Base-by-base conservation (phyloP, 441 rosid species). In the Erodium texanum region DNA sequence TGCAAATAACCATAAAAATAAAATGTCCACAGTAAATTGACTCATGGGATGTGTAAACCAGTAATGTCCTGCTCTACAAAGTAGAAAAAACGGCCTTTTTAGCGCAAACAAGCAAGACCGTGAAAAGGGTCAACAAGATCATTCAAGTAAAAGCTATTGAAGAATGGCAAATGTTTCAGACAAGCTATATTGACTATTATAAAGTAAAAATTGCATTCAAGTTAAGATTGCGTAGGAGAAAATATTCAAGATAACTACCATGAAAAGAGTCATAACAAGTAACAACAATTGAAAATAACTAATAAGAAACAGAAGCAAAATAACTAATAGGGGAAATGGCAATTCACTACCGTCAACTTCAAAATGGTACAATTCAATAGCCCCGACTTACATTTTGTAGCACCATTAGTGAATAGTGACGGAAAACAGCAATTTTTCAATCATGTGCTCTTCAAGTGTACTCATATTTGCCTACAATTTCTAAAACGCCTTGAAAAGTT, bases 231-330 rank as follows among this genome's bases (percentile, higher is more conserved):
- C 11, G 19, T 15, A 22, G 36, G 36, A 15, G 18, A 24, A 59
- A 24, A 4, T 61, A 61, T 1, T 61, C 9, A 1, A 61, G 64
- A 61, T 52, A 24, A 61, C 64, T 24, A 61, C 34, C 64, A 61
- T 61, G 64, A 61, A 23, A 11, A 15, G 27, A 19, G 24, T 61
- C 29, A 24, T 22, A 61, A 61, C 32, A 61, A 15, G 36, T 61
- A 61, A 24, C 32, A 59, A 20, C 23, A 22, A 20, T 9, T 56
- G 62, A 36, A 20, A 3, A 58, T 16, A 20, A 62, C 56, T 52
- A 32, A 16, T 50, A 27, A 38, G 52, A 54, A 41, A 61, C 59
- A 15, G 38, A 76, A 43, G 64, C 24, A 38, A 62, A 69, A 66
- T 71, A 27, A n/a, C 3, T 27, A 27, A 1, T 27, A 27, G 29